phyloP scores from a whole-genome alignment of 176 grass and related monocot genomes.

The Zoysia pacifica region DNA sequence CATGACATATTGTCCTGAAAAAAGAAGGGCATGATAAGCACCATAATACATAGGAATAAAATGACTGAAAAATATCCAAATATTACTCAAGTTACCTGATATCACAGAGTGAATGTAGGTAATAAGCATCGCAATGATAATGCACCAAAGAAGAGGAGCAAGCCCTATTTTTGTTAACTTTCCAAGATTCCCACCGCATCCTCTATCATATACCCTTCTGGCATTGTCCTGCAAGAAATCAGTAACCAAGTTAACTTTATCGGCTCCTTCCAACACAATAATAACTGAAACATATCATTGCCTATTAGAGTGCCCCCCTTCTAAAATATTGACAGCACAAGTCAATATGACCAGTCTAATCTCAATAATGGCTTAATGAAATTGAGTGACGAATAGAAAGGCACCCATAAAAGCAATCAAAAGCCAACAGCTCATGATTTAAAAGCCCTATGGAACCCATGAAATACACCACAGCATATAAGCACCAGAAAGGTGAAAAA shows the following conservation, averaged over 20 bases:
- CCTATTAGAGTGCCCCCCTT: background rate
- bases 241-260: conserved; percentile 13
- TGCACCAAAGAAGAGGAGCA: conserved; percentile 85
- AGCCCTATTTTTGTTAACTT: conserved; percentile 87
- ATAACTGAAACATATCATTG: conserved; percentile 2
- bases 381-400: background rate
- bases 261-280: background rate
- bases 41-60: conserved; percentile 20
- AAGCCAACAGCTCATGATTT: conserved; percentile 23
- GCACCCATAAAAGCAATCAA: conserved; percentile 7
- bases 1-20: conserved; percentile 63
- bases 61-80: background rate
- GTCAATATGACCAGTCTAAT: background rate
- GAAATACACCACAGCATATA: conserved; percentile 28
- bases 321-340: conserved; percentile 4
- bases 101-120: conserved; percentile 82
- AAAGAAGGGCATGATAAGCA: conserved; percentile 34
- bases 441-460: conserved; percentile 27
- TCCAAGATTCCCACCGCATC: conserved; percentile 64
- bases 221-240: conserved; percentile 80
- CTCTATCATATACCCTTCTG: conserved; percentile 80
- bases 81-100: conserved; percentile 62
- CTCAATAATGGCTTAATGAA: conserved; percentile 5
- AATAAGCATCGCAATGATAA: conserved; percentile 70
- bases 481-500: conserved; percentile 4